Evolutionary conservation across 192 early-diverging fungal species (phyloP).

Genomic region (Coemansia guatemalensis): DNA sequence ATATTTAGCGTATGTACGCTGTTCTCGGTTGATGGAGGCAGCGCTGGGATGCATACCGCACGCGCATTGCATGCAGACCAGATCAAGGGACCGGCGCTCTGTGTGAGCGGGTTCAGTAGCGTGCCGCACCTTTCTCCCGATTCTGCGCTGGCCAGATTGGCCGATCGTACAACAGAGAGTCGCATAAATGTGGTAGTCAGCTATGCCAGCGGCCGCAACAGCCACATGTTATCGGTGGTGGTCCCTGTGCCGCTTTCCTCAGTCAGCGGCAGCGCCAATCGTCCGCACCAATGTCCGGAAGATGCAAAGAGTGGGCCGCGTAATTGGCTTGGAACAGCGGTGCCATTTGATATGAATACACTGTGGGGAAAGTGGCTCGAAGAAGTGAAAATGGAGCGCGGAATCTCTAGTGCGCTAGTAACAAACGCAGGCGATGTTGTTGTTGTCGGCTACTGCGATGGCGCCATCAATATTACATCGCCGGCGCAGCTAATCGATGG

Average conservation of each 20-base stretch:
- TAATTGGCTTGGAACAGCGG: slow-evolving; percentile 37
- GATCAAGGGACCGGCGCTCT: slow-evolving; percentile 5
- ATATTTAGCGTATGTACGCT: slow-evolving; percentile 46
- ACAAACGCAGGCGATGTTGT: slow-evolving; percentile 14
- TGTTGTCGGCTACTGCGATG: slow-evolving; percentile 28
- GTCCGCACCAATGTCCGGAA: slow-evolving; percentile 20
- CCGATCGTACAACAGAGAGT: not conserved
- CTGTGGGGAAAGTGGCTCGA: slow-evolving; percentile 39
- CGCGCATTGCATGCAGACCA: slow-evolving; percentile 19
- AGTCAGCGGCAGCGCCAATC: slow-evolving; percentile 47
- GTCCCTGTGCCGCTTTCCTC: slow-evolving; percentile 42
- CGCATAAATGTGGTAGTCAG: slow-evolving; percentile 25
- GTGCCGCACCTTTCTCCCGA: slow-evolving; percentile 19
- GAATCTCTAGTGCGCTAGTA: slow-evolving; percentile 23
- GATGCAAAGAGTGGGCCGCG: slow-evolving; percentile 17
- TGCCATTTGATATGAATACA: slow-evolving; percentile 19
- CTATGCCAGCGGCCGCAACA: slow-evolving; percentile 22
- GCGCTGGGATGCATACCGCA: slow-evolving; percentile 46
- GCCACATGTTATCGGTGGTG: slow-evolving; percentile 32
- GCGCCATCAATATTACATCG: slow-evolving; percentile 22
- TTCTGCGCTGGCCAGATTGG: slow-evolving; percentile 12
- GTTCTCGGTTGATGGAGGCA: slow-evolving; percentile 48
- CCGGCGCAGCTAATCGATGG: slow-evolving; percentile 19
- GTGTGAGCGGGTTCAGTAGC: slow-evolving; percentile 12
- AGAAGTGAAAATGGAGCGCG: slow-evolving; percentile 4